Base-by-base conservation (phyloP, 2,329 filamentous ascomycete genomes). In the Stemphylium vesicarium region DNA sequence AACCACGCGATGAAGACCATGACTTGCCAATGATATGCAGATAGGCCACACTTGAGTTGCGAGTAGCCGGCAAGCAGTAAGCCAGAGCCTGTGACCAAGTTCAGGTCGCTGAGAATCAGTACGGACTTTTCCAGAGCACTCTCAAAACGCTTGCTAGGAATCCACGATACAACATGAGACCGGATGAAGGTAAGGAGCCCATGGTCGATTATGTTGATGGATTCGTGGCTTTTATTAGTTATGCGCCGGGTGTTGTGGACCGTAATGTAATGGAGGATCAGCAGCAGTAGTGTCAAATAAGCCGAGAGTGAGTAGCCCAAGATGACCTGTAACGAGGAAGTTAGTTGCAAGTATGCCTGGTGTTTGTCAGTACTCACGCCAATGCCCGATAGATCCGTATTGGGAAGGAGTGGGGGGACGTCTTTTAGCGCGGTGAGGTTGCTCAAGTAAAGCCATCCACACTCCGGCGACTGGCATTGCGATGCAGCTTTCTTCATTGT, bases 81-180 rank as follows among this genome's bases (percentile, higher is more conserved):
- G 0, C 62, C 64, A 9, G 70, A 52, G 3, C 68, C 68, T 10
- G 68, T 72, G 5, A 66, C 62, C 3, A 69, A 53, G 31, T 69
- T 63, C 10, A 62, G 49, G 32, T 72, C 68, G 43, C 66, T 65
- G 16, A 74, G 55, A 20, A 68, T 62, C 11, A 73, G 51, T 9
- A 71, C 65, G 1, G 70, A 70, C 35, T 65, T 68, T 40, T 70
- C 64, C 45, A 68, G 57, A 11, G 65, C 65, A 43, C 65, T 63
- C 50, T 68, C 60, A 33, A 70, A 64, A 10, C 65, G 61, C 22
- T 54, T 51, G 39, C 50, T 64, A 7, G 64, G 63, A 4, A n/a
- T 64, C 64, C 63, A 66, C 32, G 53, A 50, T n/a, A 64, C 51
- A 26, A 63, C 9, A 5, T 45, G 51, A 4, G 48, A 22, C 7